A percentile compares a stretch with the other conserved stretches of the same genome.
These are phyloP conservation scores for Penicillium digitatum DNA, from an alignment of 2,329 filamentous ascomycete species.

Conservation along the genomic window DNA sequence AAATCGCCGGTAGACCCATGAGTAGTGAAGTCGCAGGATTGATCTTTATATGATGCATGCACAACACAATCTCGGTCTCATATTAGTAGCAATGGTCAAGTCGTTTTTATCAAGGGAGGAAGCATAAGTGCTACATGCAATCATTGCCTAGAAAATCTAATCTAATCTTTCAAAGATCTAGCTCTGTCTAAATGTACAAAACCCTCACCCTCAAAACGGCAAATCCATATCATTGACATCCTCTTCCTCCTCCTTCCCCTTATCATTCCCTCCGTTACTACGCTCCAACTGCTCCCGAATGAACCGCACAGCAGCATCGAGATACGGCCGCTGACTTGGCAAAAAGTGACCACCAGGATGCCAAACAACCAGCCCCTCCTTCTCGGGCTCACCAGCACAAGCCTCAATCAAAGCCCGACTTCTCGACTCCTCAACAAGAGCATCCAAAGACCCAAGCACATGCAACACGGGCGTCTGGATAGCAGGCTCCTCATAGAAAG, in stretches of 20 bases:
- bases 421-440: slow-evolving; percentile 76
- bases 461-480: slow-evolving; percentile 76
- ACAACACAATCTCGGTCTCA: neutral
- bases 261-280: slow-evolving; percentile 11
- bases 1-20: slow-evolving; percentile 29
- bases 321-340: slow-evolving; percentile 76
- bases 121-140: neutral
- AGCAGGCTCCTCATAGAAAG: slow-evolving; percentile 66
- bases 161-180: slow-evolving; percentile 7
- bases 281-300: slow-evolving; percentile 53
- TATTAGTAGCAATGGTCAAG: neutral
- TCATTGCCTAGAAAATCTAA: slow-evolving; percentile 2
- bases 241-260: slow-evolving; percentile 42
- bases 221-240: slow-evolving; percentile 65
- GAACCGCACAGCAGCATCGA: slow-evolving; percentile 70
- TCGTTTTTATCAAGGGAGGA: neutral
- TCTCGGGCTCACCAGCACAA: slow-evolving; percentile 54
- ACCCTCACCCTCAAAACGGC: slow-evolving; percentile 48
- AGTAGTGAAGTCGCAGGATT: slow-evolving; percentile 10
- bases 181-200: slow-evolving; percentile 11
- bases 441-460: slow-evolving; percentile 78
- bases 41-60: slow-evolving; percentile 2
- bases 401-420: slow-evolving; percentile 64
- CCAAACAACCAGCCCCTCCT: slow-evolving; percentile 55
- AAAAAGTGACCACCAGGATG: slow-evolving; percentile 91